Percentiles rank a stretch among this genome's conserved stretches.
phyloP scores from a whole-genome alignment of 306 rosid species.

The Hippophae gyantsensis region DNA sequence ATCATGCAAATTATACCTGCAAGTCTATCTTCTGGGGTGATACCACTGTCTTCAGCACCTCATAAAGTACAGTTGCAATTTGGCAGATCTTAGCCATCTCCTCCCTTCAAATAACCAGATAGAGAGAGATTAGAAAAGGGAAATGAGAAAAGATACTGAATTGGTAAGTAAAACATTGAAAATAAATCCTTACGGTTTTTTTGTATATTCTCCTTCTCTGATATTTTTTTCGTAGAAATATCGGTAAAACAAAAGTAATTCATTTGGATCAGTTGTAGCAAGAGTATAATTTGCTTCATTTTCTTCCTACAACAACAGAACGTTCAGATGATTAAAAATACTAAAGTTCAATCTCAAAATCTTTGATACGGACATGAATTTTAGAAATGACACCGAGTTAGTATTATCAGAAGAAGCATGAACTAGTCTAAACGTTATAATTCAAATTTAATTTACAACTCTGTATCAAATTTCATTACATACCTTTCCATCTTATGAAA shows the following conservation, averaged over 20 bases:
- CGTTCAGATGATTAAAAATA: constrained; percentile 1
- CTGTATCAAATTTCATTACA: neutral
- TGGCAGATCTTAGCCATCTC: constrained; percentile 75
- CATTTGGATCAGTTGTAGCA: constrained; percentile 37
- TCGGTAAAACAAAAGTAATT: constrained; percentile 49
- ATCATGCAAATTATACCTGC: constrained; percentile 40
- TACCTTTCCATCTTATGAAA: neutral
- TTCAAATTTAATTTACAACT: neutral
- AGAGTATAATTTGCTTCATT: constrained; percentile 6
- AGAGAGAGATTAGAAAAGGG: neutral
- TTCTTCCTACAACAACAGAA: constrained; percentile 56
- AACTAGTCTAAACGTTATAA: neutral
- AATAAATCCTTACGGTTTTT: constrained; percentile 65
- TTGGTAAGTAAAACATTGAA: constrained; percentile 17
- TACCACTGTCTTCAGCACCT: constrained; percentile 58
- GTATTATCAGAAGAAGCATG: constrained; percentile 1
- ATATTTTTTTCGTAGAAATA: constrained; percentile 49
- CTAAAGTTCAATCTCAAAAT: constrained; percentile 4
- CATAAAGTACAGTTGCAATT: constrained; percentile 71
- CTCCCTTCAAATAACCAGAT: constrained; percentile 50
- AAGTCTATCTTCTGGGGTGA: constrained; percentile 24
- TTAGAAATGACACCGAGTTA: neutral
- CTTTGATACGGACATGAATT: neutral
- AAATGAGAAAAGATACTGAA: constrained; percentile 10
- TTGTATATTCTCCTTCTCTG: constrained; percentile 50